Evolutionary conservation across 441 rosid genomes (phyloP).

Genomic region (Jatropha multifida): DNA sequence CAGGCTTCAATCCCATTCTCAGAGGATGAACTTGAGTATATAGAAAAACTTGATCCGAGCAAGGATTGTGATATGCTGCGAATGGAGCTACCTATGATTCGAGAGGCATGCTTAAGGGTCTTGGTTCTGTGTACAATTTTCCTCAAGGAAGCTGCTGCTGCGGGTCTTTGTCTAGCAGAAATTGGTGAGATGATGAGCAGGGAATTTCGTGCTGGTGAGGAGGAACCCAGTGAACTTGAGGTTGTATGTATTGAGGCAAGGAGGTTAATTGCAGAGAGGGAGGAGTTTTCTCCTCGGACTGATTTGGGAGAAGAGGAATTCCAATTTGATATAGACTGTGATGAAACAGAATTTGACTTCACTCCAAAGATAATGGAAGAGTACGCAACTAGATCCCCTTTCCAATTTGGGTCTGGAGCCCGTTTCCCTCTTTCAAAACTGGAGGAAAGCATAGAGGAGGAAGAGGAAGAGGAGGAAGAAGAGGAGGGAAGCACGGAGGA

Average conservation of each 20-base stretch:
- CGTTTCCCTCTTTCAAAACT: slow-evolving; percentile 64
- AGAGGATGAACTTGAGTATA: slow-evolving; percentile 48
- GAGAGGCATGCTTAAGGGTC: slow-evolving; percentile 48
- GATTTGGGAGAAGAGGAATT: slow-evolving; percentile 38
- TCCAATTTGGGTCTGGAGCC: slow-evolving; percentile 38
- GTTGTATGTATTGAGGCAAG: slow-evolving; percentile 46
- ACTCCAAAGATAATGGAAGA: slow-evolving; percentile 48
- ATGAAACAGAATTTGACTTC: slow-evolving; percentile 45
- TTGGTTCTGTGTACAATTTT: slow-evolving; percentile 47
- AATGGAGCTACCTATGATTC: slow-evolving; percentile 48
- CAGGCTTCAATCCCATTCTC: slow-evolving; percentile 58
- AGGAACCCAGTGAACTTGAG: slow-evolving; percentile 59
- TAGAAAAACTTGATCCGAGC: slow-evolving; percentile 35
- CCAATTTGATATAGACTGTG: slow-evolving; percentile 45
- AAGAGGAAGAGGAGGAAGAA: slow-evolving; percentile 27
- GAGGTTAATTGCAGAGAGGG: slow-evolving; percentile 39
- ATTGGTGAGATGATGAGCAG: slow-evolving; percentile 62
- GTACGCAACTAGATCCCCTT: slow-evolving; percentile 38
- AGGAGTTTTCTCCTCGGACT: slow-evolving; percentile 28
- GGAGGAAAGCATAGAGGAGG: slow-evolving; percentile 72
- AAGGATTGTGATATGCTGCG: slow-evolving; percentile 45
- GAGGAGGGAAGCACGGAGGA: slow-evolving; percentile 51
- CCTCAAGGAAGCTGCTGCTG: slow-evolving; percentile 48
- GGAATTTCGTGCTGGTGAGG: slow-evolving; percentile 47
- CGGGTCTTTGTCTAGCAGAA: slow-evolving; percentile 51